Base-by-base conservation (phyloP, 2,329 filamentous ascomycete species). In the Juglanconis oblonga region DNA sequence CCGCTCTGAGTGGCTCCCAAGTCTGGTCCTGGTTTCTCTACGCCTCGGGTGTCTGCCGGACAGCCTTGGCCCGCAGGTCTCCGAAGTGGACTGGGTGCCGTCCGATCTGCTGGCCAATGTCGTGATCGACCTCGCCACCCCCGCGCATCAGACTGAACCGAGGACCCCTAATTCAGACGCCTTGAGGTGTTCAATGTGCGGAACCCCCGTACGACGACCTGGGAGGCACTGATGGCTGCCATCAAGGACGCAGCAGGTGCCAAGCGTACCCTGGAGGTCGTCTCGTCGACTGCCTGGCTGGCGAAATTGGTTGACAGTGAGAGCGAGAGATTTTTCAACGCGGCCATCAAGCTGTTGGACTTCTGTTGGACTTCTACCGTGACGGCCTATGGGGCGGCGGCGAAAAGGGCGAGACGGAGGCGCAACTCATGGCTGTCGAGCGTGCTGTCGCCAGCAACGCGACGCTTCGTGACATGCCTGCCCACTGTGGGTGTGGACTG, bases 141-240 rank as follows among this genome's bases (percentile, higher is more conserved):
- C 6, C 7, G 42, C 42, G 11, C 11, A 2, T 13, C 7, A 8
- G 7, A 7, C 36, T 38, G 36, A 38, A 38, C 14, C 45, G 45
- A 29, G 4, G 17, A 29, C 14, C 5, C 17, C 29, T n/a, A n/a
- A 24, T 13, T 7, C 7, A 9, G 45, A 29, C 24, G 24, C 5
- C 13, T 6, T 13, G n/a, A 9, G 24, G 51, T 53, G 35, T 32
- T 53, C 24, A 53, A 53, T 14, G 24, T 57, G 35, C 40, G 55
- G n/a, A 57, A 57, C n/a, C 55, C 55, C 42, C 14, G n/a, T 10
- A 52, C 48, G n/a, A 45, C 47, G 14, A 51, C 47, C 29, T 57
- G 48, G 55, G 31, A 52, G 5, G 38, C 55, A 14, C 17, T 57
- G 47, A 47, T 57, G 10, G 38, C 48, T 4, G n/a, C 38, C 11